A percentile compares a stretch with the other conserved stretches of the same genome.
Evolutionary conservation across 495 filamentous ascomycete species (phyloP).

Genomic region (Hypoxylon fuscum): DNA sequence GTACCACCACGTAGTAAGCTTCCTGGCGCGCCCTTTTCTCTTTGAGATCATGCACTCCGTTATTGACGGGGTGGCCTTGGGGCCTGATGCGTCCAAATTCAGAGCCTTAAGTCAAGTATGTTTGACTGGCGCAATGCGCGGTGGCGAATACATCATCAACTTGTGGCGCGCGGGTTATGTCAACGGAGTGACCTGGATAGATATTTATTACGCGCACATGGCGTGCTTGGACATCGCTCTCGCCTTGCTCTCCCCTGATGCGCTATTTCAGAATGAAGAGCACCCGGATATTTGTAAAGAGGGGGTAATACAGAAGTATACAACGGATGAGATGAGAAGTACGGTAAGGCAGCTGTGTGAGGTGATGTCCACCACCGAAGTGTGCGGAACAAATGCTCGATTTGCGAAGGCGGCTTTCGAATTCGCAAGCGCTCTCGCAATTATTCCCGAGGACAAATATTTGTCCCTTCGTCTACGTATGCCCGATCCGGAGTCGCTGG

Average conservation of each 20-base stretch:
- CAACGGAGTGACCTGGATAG: constrained; percentile 36
- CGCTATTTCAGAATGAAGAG: constrained; percentile 19
- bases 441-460: constrained; percentile 16
- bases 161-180: constrained; percentile 28
- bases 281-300: constrained; percentile 18
- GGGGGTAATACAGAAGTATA: constrained; percentile 10
- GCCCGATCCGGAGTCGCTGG: constrained; percentile 3
- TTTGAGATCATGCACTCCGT: constrained; percentile 30
- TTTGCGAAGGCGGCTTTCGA: constrained; percentile 36
- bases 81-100: constrained; percentile 20
- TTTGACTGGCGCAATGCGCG: constrained; percentile 36
- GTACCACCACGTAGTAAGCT: constrained; percentile 43
- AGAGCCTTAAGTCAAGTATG: constrained; percentile 26
- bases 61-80: not conserved
- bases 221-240: constrained; percentile 30
- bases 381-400: constrained; percentile 35
- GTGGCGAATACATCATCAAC: constrained; percentile 12
- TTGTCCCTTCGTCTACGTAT: constrained; percentile 9
- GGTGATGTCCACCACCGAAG: constrained; percentile 34
- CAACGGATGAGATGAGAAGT: constrained; percentile 26
- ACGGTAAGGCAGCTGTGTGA: constrained; percentile 24
- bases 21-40: constrained; percentile 46
- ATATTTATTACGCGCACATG: constrained; percentile 36
- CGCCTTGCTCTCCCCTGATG: constrained; percentile 22
- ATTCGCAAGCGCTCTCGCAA: constrained; percentile 28